Percentiles rank a stretch among this genome's conserved stretches.
phyloP scores from a whole-genome alignment of 129 eudicot genomes.

The Deinandra increscens region DNA sequence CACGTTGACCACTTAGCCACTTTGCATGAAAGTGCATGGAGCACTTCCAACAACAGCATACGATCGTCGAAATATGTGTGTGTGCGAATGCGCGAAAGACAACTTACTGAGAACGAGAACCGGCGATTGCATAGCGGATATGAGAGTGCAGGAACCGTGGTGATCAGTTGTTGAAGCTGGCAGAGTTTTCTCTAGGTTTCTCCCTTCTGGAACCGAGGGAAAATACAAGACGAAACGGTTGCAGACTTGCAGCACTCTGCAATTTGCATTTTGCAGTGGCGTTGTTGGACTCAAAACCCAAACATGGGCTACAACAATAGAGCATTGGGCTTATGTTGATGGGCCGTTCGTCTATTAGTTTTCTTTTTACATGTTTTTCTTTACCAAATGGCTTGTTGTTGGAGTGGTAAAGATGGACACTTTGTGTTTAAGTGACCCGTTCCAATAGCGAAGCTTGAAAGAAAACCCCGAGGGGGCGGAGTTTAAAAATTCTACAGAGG shows the following conservation, averaged over 20 bases:
- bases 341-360: background rate
- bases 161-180: slow-evolving; percentile 28
- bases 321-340: slow-evolving; percentile 12
- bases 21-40: no score
- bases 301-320: background rate
- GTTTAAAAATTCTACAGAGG: no score
- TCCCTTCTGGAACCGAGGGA: slow-evolving; percentile 12
- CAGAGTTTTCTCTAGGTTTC: slow-evolving; percentile 33
- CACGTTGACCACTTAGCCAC: no score
- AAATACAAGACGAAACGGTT: slow-evolving; percentile 21
- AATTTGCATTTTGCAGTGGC: background rate
- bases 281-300: background rate
- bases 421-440: no score
- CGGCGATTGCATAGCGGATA: slow-evolving; percentile 56
- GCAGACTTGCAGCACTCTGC: background rate
- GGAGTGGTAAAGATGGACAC: no score
- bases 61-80: slow-evolving; percentile 4
- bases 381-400: no score
- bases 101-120: slow-evolving; percentile 76
- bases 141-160: background rate
- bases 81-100: background rate
- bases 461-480: no score
- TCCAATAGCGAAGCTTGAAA: no score
- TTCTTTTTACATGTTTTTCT: no score
- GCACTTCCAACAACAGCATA: no score